Base-by-base conservation (phyloP, 2,329 filamentous ascomycete species). In the Aspergillus sp. region DNA sequence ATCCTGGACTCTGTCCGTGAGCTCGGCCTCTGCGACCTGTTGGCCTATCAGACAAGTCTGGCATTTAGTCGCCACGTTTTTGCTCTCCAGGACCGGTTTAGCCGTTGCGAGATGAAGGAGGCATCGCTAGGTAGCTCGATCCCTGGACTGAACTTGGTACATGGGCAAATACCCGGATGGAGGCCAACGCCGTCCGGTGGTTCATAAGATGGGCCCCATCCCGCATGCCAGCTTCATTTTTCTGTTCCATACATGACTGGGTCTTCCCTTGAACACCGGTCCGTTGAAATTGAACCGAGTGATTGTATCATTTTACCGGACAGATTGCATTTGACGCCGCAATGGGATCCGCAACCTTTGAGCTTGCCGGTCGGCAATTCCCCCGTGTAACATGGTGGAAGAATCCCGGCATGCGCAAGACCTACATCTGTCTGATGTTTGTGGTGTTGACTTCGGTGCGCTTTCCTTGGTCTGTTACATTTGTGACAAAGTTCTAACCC, bases 331-430 rank as follows among this genome's bases (percentile, higher is more conserved):
- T 16, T n/a, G 16, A n/a, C 36, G 36, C 16, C 36, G 36, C 36
- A 42, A 42, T 42, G 36, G 36, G 36, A 5, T 54, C 52, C 4
- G 51, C 55, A 14, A 65, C 63, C 20, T 65, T 65, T 31, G 62
- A 64, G 52, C 53, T 65, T 52, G 67, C 61, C 36, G 68, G 68
- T 31, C 59, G 60, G 52, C 56, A 65, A 1, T 70, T 68, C 46
- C 66, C 65, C 4, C 49, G 59, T 20, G 63, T 70, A 22, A 68
- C 67, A 45, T 70, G 68, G 68, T 70, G 56, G 42, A 70, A 65
- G 51, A 58, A 60, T 24, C 60, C 58, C 4, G 67, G 65, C 4
- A 70, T 70, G 65, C 59, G 68, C 31, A 57, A 57, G 16, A 60
- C 63, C 11, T 70, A 70, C 32, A 62, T 70, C 52, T 65, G 65